phyloP scores from a whole-genome alignment of 805 yeast species.

The Metschnikowia proteae region DNA sequence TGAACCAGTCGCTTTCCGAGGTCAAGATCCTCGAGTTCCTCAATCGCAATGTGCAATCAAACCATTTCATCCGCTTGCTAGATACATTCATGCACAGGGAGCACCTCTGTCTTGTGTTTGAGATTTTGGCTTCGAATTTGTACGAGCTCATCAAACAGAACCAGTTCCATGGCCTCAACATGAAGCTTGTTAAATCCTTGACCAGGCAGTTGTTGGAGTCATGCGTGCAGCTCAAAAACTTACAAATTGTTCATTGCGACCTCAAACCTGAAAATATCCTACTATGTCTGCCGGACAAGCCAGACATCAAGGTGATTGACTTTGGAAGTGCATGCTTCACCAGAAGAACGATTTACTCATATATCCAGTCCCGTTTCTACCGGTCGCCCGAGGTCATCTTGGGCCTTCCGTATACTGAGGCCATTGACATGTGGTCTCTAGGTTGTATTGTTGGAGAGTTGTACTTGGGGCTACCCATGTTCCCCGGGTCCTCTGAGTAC shows the following conservation, averaged over 20 bases:
- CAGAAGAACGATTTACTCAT: constrained; percentile 81
- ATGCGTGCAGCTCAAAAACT: constrained; percentile 71
- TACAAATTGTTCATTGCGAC: constrained; percentile 91
- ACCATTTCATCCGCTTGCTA: constrained; percentile 69
- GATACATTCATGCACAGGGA: constrained; percentile 91
- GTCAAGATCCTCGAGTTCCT: constrained; percentile 80
- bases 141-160: constrained; percentile 91
- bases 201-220: constrained; percentile 81
- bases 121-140: constrained; percentile 78
- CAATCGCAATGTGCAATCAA: constrained; percentile 62
- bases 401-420: constrained; percentile 87
- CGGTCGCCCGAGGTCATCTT: constrained; percentile 92
- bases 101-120: constrained; percentile 91
- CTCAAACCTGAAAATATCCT: constrained; percentile 93
- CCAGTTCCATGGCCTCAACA: constrained; percentile 84
- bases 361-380: constrained; percentile 89
- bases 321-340: constrained; percentile 96
- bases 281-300: constrained; percentile 72
- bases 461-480: constrained; percentile 85
- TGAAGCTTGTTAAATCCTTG: constrained; percentile 72
- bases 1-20: constrained; percentile 89
- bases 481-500: constrained; percentile 93
- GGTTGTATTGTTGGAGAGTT: constrained; percentile 92
- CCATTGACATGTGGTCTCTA: constrained; percentile 96
- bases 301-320: constrained; percentile 88